phyloP scores from a whole-genome alignment of 352 stramenopile species.

The Globisporangium cederbergense region DNA sequence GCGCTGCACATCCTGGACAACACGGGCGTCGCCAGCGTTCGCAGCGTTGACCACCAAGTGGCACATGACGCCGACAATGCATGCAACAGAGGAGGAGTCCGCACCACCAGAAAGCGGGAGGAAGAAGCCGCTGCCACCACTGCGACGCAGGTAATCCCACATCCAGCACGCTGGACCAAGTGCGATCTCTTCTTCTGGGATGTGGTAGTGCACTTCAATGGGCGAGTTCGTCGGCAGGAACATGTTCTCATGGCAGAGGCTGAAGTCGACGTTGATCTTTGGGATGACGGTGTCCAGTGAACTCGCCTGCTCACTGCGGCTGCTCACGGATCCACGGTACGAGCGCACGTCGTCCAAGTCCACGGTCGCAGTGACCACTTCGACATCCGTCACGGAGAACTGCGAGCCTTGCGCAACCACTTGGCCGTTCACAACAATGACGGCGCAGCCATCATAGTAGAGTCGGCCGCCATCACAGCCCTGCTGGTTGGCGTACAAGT shows the following conservation, averaged over 20 bases:
- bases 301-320: conserved; percentile 92
- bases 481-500: conserved; percentile 97
- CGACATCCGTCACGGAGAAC: conserved; percentile 95
- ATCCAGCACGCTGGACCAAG: conserved; percentile 97
- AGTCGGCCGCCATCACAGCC: conserved; percentile 95
- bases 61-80: conserved; percentile 98
- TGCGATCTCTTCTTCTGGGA: conserved; percentile 96
- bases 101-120: conserved; percentile 95
- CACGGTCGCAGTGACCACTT: conserved; percentile 94
- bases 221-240: conserved; percentile 33
- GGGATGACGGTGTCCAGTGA: conserved; percentile 54
- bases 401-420: conserved; percentile 95
- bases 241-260: conserved; percentile 58
- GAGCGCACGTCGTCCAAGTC: conserved; percentile 97
- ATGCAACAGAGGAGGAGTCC: conserved; percentile 94
- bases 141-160: conserved; percentile 97
- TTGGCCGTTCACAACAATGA: conserved; percentile 96
- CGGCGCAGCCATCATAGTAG: conserved; percentile 97
- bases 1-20: conserved; percentile 85
- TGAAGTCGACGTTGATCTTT: conserved; percentile 70
- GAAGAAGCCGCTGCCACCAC: conserved; percentile 88
- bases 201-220: conserved; percentile 76
- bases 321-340: conserved; percentile 92
- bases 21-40: conserved; percentile 64
- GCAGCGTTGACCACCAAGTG: conserved; percentile 88